Conservation (phyloP, 495 filamentous ascomycete species). For the Xylaria venustula region DNA sequence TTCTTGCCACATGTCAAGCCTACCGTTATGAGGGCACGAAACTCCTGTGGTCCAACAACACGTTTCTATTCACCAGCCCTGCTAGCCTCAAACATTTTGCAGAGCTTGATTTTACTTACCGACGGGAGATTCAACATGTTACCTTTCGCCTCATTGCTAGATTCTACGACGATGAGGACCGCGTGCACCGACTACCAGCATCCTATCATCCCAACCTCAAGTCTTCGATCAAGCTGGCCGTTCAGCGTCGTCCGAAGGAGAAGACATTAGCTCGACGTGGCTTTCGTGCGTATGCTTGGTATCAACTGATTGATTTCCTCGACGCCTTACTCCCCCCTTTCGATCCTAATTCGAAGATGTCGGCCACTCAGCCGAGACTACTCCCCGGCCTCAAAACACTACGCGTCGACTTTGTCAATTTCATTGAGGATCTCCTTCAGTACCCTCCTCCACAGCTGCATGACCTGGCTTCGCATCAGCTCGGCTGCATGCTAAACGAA, state of each 20-base stretch:
- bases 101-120: conserved; percentile 30
- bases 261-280: conserved; percentile 35
- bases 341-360: conserved; percentile 19
- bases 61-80: conserved; percentile 45
- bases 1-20: conserved; percentile 42
- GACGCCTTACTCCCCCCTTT: conserved; percentile 38
- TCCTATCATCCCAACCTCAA: conserved; percentile 29
- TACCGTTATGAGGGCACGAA: conserved; percentile 40
- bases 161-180: conserved; percentile 47
- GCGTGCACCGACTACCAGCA: conserved; percentile 26
- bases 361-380: conserved; percentile 31
- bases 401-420: conserved; percentile 50
- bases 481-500: conserved; percentile 45
- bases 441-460: conserved; percentile 32
- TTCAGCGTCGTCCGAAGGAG: conserved; percentile 34
- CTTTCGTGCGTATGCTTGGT: conserved; percentile 48
- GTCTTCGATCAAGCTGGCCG: conserved; percentile 28
- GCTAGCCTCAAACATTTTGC: conserved; percentile 40
- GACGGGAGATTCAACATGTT: conserved; percentile 36
- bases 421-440: conserved; percentile 33
- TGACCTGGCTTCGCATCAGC: conserved; percentile 38
- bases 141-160: conserved; percentile 45
- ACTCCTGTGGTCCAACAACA: conserved; percentile 44
- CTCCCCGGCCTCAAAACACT: conserved; percentile 39
- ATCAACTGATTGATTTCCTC: conserved; percentile 45